These are phyloP conservation scores for Fusarium chaquense DNA, from an alignment of 2,329 filamentous ascomycete species.

Conservation along the genomic window DNA sequence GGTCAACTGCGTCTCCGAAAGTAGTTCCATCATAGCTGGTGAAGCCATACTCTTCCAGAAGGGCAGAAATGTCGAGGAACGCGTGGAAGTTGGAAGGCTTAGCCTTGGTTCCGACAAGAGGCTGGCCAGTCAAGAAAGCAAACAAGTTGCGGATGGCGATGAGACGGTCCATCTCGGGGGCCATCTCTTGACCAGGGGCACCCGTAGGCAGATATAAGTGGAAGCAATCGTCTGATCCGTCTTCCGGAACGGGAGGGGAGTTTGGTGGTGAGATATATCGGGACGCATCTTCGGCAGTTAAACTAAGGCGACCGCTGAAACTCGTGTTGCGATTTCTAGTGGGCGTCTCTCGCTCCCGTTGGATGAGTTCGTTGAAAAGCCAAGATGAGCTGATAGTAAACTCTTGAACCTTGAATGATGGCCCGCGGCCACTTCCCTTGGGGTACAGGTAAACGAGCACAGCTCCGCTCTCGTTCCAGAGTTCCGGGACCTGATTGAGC, in stretches of 20 bases:
- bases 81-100: slow-evolving; percentile 66
- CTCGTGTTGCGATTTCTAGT: slow-evolving; percentile 56
- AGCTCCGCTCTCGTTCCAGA: slow-evolving; percentile 72
- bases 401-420: slow-evolving; percentile 71
- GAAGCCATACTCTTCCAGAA: slow-evolving; percentile 70
- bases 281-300: slow-evolving; percentile 64
- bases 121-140: slow-evolving; percentile 73
- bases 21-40: slow-evolving; percentile 66
- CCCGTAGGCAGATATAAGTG: slow-evolving; percentile 66
- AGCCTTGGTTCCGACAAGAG: slow-evolving; percentile 68
- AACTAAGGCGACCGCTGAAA: slow-evolving; percentile 61
- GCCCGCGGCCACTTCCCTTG: slow-evolving; percentile 61
- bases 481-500: slow-evolving; percentile 67
- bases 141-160: slow-evolving; percentile 74
- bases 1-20: slow-evolving; percentile 70
- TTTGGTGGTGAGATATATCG: slow-evolving; percentile 54
- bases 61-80: slow-evolving; percentile 64
- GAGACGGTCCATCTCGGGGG: slow-evolving; percentile 64
- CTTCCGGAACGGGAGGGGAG: slow-evolving; percentile 53
- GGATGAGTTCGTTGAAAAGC: slow-evolving; percentile 66
- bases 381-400: slow-evolving; percentile 66
- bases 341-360: slow-evolving; percentile 56
- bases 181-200: slow-evolving; percentile 51
- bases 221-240: slow-evolving; percentile 55
- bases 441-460: slow-evolving; percentile 70